phyloP scores from a whole-genome alignment of 2,329 filamentous ascomycete species.

The Claviceps cyperi region DNA sequence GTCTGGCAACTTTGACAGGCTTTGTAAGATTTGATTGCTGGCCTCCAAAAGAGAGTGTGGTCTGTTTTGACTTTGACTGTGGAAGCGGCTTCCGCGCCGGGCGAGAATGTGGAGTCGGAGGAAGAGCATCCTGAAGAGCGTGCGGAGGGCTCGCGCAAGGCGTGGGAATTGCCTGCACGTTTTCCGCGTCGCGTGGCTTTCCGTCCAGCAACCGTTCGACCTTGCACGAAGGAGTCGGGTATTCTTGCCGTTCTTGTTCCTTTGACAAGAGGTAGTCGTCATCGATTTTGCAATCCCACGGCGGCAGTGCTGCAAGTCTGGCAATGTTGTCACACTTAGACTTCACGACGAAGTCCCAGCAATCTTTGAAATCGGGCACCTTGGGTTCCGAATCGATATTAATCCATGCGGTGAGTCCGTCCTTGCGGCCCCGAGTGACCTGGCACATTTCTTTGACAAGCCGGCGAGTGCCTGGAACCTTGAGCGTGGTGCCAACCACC shows the following conservation, averaged over 20 bases:
- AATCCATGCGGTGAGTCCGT: constrained; percentile 87
- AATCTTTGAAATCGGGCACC: constrained; percentile 74
- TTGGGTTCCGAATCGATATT: constrained; percentile 77
- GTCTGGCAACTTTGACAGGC: constrained; percentile 14
- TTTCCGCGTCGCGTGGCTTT: constrained; percentile 26
- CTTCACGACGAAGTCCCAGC: constrained; percentile 82
- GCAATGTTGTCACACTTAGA: constrained; percentile 85
- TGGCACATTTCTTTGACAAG: constrained; percentile 85
- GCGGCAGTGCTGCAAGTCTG: constrained; percentile 48
- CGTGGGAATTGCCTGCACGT: constrained; percentile 38
- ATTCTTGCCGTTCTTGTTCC: constrained; percentile 27
- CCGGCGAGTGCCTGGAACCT: constrained; percentile 81
- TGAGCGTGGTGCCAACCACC: constrained; percentile 89
- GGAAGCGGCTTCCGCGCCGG: constrained; percentile 24
- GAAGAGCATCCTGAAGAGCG: neutral
- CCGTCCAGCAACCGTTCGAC: constrained; percentile 13
- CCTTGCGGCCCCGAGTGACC: constrained; percentile 65
- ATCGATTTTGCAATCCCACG: constrained; percentile 40
- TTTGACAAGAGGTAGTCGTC: constrained; percentile 33
- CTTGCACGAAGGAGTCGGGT: constrained; percentile 12
- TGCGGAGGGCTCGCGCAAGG: constrained; percentile 44
- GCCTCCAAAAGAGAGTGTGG: constrained; percentile 31
- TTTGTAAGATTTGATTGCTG: constrained; percentile 9
- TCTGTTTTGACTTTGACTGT: constrained; percentile 38
- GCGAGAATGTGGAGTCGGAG: constrained; percentile 28